Base-by-base conservation (phyloP, 495 filamentous ascomycete species). In the Aspergillus steynii region DNA sequence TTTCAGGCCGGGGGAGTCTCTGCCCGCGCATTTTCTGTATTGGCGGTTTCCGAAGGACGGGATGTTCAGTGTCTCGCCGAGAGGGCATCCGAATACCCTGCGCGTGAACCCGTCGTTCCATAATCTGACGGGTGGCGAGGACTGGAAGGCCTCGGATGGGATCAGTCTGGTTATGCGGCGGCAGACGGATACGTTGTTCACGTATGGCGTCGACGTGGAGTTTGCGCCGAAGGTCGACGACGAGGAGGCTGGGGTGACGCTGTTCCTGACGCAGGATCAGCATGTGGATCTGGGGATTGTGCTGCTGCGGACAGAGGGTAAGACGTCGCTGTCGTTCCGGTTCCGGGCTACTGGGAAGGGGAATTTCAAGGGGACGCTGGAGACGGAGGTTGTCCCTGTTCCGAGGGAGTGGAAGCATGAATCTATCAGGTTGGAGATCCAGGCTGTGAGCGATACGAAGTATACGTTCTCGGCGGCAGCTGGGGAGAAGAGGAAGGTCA, bases 251-350 rank as follows among this genome's bases (percentile, higher is more conserved):
- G 64, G 64, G 0, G 47, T 66, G 27, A 61, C 60, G 1, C 8
- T 66, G 3, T 66, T 66, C 55, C 47, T 66, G 31, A 63, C 57
- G 0, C 64, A 61, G 50, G 29, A 34, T 4, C 61, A 66, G 42
- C 60, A 66, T 55, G 49, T 66, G 2, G 61, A 66, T 52, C 32
- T 63, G 50, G 61, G 64, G 7, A 54, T 63, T 14, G 61, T 66
- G 5, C 48, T 62, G 0, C 49, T 63, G 20, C 9, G 42, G 8
- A 20, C 57, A n/a, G 12, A 53, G 7, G 49, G 49, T 10, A 10
- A 29, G 29, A 3, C 12, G 3, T 25, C 47, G 14, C 48, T 46
- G 5, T 37, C 49, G 12, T 46, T 59, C 5, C 47, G 56, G 12
- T 37, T 32, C 51, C 32, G 45, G 32, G 49, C 34, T 52, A 25